Evolutionary conservation across 1,284 basidiomycete species (phyloP).

Genomic region (Ustilago tritici): DNA sequence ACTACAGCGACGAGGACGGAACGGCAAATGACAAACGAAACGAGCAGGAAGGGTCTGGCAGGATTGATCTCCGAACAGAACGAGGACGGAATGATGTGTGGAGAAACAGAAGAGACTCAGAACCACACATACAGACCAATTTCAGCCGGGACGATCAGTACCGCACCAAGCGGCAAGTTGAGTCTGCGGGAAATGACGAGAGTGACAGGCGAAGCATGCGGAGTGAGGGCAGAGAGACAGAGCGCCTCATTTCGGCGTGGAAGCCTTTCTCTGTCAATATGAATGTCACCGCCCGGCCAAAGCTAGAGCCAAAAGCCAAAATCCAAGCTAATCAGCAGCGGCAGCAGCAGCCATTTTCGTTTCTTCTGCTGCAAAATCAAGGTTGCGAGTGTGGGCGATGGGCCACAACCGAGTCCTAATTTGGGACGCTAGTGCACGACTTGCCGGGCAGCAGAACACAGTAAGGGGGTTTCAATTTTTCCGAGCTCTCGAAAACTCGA

Average conservation of each 20-base stretch:
- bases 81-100: constrained; percentile 5
- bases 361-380: no score
- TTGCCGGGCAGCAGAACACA: not conserved
- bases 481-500: not conserved
- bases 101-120: not conserved
- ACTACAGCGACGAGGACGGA: constrained; percentile 9
- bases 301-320: not conserved
- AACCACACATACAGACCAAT: not conserved
- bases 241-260: constrained; percentile 11
- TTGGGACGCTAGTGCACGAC: constrained; percentile 6
- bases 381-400: not conserved
- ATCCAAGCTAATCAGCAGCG: not conserved
- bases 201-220: not conserved
- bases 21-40: not conserved
- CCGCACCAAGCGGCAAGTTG: not conserved
- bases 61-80: not conserved
- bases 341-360: not conserved
- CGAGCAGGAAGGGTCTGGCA: constrained; percentile 4
- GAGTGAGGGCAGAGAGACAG: not conserved
- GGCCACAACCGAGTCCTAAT: constrained; percentile 8
- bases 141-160: constrained; percentile 9
- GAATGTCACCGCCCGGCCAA: not conserved
- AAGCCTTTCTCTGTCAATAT: not conserved
- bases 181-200: not conserved
- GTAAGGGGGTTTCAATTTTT: not conserved